A percentile compares a stretch with the other conserved stretches of the same genome.
Conservation (phyloP, 352 stramenopile species). For the Globisporangium emineosum region DNA sequence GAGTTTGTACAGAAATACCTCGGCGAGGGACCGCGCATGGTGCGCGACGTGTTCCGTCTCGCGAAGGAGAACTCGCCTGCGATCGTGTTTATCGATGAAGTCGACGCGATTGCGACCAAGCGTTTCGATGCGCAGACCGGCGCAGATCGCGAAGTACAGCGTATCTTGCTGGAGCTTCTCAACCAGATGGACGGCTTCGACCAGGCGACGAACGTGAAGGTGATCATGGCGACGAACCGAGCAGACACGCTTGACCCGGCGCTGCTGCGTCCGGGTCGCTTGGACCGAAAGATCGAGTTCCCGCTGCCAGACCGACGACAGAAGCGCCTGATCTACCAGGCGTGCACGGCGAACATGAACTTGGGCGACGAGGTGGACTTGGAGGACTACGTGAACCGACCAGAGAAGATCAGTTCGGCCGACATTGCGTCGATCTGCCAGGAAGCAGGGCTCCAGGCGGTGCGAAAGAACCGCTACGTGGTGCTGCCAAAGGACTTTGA, state of each 20-base stretch:
- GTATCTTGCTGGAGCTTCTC: constrained; percentile 99
- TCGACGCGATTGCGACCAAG: constrained; percentile 99
- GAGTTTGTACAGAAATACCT: constrained; percentile 99
- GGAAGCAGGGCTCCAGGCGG: constrained; percentile 98
- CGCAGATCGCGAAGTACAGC: constrained; percentile 95
- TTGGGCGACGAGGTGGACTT: constrained; percentile 99
- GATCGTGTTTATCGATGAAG: constrained; percentile 99
- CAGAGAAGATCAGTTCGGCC: constrained; percentile 98
- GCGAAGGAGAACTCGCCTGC: constrained; percentile 98
- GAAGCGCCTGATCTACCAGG: constrained; percentile 99
- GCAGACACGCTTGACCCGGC: constrained; percentile 99
- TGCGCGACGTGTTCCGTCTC: constrained; percentile 99
- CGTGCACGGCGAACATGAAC: constrained; percentile 99
- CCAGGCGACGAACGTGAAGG: constrained; percentile 99
- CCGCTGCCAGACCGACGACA: constrained; percentile 97
- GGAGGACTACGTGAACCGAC: constrained; percentile 99
- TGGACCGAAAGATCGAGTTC: constrained; percentile 99
- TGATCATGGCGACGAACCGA: constrained; percentile 99
- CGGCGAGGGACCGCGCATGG: constrained; percentile 99
- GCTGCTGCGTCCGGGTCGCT: constrained; percentile 95
- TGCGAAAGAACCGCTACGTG: constrained; percentile 99
- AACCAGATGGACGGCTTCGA: constrained; percentile 99
- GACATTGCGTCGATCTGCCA: constrained; percentile 99
- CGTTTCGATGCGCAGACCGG: constrained; percentile 98
- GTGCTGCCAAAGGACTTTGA: constrained; percentile 99